A percentile compares a stretch with the other conserved stretches of the same genome.
phyloP scores from a whole-genome alignment of 1,284 basidiomycete genomes.

The Ganoderma lingzhi region DNA sequence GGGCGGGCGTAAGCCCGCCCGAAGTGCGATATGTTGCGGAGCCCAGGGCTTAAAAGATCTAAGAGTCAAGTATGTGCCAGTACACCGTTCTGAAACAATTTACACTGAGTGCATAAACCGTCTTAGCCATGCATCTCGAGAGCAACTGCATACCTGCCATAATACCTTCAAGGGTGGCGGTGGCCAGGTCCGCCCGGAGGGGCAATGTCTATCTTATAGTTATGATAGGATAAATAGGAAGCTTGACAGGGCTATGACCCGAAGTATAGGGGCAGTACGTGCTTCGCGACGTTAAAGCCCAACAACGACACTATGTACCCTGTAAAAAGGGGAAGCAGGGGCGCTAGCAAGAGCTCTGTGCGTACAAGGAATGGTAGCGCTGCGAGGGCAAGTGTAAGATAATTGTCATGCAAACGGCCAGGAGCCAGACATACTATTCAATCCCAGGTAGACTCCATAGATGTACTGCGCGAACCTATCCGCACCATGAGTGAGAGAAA shows the following conservation, averaged over 20 bases:
- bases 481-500: neutral
- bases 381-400: conserved; percentile 36
- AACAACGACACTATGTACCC: conserved; percentile 87
- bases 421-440: conserved; percentile 62
- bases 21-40: too few relatives aligned
- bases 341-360: conserved; percentile 86
- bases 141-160: too few relatives aligned
- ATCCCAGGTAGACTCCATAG: conserved; percentile 90
- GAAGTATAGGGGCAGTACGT: conserved; percentile 83
- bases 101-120: too few relatives aligned
- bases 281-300: conserved; percentile 88
- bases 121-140: too few relatives aligned
- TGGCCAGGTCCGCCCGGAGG: too few relatives aligned
- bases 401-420: neutral
- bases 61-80: too few relatives aligned
- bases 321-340: conserved; percentile 84
- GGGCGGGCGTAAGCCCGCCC: too few relatives aligned
- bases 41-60: too few relatives aligned
- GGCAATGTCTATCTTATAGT: too few relatives aligned
- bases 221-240: conserved; percentile 5
- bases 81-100: too few relatives aligned
- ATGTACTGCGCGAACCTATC: conserved; percentile 85
- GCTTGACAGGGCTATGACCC: conserved; percentile 51
- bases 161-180: too few relatives aligned
- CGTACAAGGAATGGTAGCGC: conserved; percentile 93